Conservation (phyloP, 257 asterid species). For the Fraxinus cuspidata region DNA sequence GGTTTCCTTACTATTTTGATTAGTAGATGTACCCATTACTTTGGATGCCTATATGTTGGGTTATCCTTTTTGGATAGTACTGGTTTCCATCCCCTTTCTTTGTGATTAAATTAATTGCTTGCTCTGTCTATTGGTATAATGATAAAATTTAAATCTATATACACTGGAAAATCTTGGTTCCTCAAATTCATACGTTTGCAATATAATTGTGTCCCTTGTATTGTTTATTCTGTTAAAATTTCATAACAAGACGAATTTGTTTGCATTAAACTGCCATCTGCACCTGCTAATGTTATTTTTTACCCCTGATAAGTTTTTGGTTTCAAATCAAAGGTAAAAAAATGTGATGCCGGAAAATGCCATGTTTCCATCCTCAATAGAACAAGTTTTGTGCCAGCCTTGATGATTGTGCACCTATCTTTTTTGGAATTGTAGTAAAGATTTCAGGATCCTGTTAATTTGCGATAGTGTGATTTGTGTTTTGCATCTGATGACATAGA, state of each 20-base stretch:
- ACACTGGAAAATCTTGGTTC: neutral
- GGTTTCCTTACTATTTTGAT: neutral
- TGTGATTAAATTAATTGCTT: neutral
- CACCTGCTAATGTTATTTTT: neutral
- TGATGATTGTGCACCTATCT: neutral
- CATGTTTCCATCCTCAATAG: neutral
- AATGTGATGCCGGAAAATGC: neutral
- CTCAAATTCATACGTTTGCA: neutral
- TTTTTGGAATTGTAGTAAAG: neutral
- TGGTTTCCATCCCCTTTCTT: neutral
- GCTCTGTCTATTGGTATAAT: too few relatives aligned
- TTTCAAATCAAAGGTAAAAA: neutral
- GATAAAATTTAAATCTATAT: neutral
- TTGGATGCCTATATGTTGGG: neutral
- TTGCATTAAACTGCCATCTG: neutral
- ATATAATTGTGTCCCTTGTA: neutral
- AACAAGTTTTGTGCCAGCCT: neutral
- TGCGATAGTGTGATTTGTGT: neutral
- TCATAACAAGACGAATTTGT: neutral
- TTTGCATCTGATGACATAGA: neutral
- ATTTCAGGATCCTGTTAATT: neutral
- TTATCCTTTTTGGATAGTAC: neutral
- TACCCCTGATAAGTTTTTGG: neutral
- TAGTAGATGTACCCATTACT: neutral
- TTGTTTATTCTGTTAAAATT: neutral